phyloP scores from a whole-genome alignment of 768 basidiomycete species.

The Atractiella rhizophila region DNA sequence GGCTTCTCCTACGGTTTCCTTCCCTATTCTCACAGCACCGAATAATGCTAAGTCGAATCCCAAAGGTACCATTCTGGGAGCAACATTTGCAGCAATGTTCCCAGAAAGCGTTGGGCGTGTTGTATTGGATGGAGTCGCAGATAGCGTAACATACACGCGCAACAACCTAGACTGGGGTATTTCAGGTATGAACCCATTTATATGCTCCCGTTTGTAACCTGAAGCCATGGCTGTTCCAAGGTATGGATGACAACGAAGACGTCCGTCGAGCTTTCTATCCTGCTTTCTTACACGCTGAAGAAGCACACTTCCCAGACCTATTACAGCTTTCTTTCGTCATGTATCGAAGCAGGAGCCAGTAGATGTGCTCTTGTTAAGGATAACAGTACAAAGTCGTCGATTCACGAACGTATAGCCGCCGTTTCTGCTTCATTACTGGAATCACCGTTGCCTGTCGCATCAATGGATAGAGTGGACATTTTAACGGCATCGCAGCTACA shows the following conservation, averaged over 20 bases:
- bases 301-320: background rate
- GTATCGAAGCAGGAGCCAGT: too few species aligned
- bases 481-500: background rate
- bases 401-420: background rate
- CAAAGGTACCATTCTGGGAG: slow-evolving; percentile 12
- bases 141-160: background rate
- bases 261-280: too few species aligned
- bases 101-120: slow-evolving; percentile 12
- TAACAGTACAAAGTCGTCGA: background rate
- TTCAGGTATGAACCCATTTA: too few species aligned
- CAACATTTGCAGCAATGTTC: slow-evolving; percentile 15
- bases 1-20: too few species aligned
- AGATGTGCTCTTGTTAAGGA: background rate
- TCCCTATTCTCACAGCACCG: too few species aligned
- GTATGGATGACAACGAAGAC: too few species aligned
- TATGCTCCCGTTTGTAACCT: too few species aligned
- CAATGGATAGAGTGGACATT: background rate
- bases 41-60: too few species aligned
- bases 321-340: background rate
- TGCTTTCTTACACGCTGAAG: background rate
- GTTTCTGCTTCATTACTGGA: background rate
- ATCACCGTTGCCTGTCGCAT: too few species aligned
- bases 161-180: too few species aligned
- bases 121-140: background rate
- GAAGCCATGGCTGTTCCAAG: too few species aligned